A percentile compares a stretch with the other conserved stretches of the same genome.
Conservation (phyloP, 2,329 filamentous ascomycete genomes). For the Lecanicillium sp. region DNA sequence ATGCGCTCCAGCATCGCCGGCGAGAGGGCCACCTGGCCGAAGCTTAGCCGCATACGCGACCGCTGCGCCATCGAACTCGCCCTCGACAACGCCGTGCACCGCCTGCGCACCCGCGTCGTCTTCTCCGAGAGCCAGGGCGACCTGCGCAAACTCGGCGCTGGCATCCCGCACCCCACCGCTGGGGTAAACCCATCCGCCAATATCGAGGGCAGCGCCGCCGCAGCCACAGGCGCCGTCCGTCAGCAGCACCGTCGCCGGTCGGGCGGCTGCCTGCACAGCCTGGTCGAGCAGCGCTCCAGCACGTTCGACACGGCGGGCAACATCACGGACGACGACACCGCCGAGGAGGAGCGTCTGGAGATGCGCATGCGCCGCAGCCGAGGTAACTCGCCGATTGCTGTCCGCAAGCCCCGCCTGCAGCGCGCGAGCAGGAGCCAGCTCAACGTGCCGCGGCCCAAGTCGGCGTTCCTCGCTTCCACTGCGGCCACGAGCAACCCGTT, state of each 20-base stretch:
- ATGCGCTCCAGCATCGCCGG: conserved; percentile 67
- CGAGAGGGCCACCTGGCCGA: conserved; percentile 87
- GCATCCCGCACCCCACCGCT: conserved; percentile 20
- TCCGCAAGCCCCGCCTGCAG: conserved; percentile 37
- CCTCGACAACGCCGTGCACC: conserved; percentile 67
- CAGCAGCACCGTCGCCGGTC: conserved; percentile 43
- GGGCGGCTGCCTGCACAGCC: conserved; percentile 40
- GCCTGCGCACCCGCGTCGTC: conserved; percentile 60
- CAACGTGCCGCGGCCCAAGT: conserved; percentile 24
- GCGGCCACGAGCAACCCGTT: conserved; percentile 13
- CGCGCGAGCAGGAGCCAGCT: conserved; percentile 35
- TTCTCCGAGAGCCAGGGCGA: conserved; percentile 62
- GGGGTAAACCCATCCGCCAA: neutral
- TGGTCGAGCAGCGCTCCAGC: conserved; percentile 30
- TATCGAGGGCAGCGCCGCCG: conserved; percentile 19
- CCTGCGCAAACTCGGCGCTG: conserved; percentile 40
- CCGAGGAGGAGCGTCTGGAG: conserved; percentile 39
- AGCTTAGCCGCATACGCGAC: conserved; percentile 76
- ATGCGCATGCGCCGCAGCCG: conserved; percentile 30
- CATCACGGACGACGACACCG: conserved; percentile 39
- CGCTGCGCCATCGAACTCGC: conserved; percentile 85
- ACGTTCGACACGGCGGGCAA: conserved; percentile 29
- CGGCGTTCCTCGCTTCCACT: conserved; percentile 10
- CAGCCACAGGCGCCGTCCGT: conserved; percentile 23
- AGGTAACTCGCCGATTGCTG: conserved; percentile 20